Evolutionary conservation across 2,329 filamentous ascomycete species (phyloP).

Genomic region (Orbilia ellipsospora): DNA sequence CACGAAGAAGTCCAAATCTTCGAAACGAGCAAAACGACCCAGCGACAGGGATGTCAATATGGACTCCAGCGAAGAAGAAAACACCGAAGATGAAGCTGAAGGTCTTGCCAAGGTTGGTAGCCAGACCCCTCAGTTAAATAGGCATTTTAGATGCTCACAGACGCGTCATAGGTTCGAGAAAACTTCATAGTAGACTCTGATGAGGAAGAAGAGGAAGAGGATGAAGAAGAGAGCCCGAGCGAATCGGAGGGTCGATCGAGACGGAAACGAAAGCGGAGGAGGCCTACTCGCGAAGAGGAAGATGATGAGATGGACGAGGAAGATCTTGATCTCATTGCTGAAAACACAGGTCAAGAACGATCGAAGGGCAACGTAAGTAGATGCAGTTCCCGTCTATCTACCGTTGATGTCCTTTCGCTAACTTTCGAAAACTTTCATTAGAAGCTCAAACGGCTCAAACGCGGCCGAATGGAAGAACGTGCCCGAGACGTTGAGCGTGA

Average conservation of each 20-base stretch:
- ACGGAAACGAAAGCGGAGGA: conserved; percentile 72
- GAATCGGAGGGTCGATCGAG: conserved; percentile 62
- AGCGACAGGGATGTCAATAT: conserved; percentile 67
- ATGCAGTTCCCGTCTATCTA: conserved; percentile 5
- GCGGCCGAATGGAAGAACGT: conserved; percentile 80
- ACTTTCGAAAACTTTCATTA: conserved; percentile 67
- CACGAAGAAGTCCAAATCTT: conserved; percentile 63
- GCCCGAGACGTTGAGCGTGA: conserved; percentile 74
- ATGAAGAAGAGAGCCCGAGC: conserved; percentile 66
- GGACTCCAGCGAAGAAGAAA: conserved; percentile 91
- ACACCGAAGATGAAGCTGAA: conserved; percentile 91
- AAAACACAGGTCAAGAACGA: conserved; percentile 63
- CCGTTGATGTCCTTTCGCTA: neutral
- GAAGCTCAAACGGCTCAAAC: conserved; percentile 96
- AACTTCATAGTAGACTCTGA: conserved; percentile 97
- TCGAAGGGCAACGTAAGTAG: conserved; percentile 54
- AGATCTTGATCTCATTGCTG: conserved; percentile 92
- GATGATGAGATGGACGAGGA: conserved; percentile 91
- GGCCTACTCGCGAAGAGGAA: conserved; percentile 77
- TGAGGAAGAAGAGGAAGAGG: conserved; percentile 77
- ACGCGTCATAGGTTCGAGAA: conserved; percentile 76
- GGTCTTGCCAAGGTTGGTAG: conserved; percentile 76
- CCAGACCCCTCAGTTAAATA: neutral
- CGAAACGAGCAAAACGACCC: conserved; percentile 61
- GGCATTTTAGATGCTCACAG: conserved; percentile 19